A percentile compares a stretch with the other conserved stretches of the same genome.
Evolutionary conservation across 768 basidiomycete genomes (phyloP).

Genomic region (Fomitopsis pulvina): DNA sequence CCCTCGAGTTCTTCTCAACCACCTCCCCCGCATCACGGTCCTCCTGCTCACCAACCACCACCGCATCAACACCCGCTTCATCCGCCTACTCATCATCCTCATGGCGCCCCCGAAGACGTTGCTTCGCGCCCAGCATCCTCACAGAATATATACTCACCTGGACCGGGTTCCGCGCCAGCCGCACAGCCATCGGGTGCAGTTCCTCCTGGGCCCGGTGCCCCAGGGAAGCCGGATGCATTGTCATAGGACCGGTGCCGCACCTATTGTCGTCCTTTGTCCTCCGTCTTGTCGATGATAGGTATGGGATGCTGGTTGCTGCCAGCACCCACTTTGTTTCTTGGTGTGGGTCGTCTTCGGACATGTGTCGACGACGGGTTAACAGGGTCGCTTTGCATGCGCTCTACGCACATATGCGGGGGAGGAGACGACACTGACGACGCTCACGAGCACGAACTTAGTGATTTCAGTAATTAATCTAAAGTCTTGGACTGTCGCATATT

Average conservation of each 20-base stretch:
- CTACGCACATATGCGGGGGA: not conserved
- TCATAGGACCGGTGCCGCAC: conserved; percentile 12
- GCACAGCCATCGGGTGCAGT: conserved; percentile 13
- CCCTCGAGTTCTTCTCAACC: conserved; percentile 35
- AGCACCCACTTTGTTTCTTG: not conserved
- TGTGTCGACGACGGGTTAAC: not conserved
- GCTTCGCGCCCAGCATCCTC: conserved; percentile 56
- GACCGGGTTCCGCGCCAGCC: conserved; percentile 14
- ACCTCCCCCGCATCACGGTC: conserved; percentile 25
- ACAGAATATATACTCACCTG: conserved; percentile 48
- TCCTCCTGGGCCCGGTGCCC: conserved; percentile 16
- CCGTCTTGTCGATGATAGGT: not conserved
- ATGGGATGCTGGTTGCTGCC: not conserved
- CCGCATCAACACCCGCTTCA: conserved; percentile 30
- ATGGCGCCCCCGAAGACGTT: conserved; percentile 28
- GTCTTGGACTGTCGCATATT: conserved; percentile 1
- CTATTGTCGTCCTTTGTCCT: conserved; percentile 8
- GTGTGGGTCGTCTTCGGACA: not conserved
- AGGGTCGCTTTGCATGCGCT: not conserved
- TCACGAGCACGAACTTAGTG: not conserved
- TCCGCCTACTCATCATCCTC: conserved; percentile 28
- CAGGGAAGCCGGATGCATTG: conserved; percentile 18
- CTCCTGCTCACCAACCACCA: conserved; percentile 15
- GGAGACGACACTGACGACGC: conserved; percentile 2
- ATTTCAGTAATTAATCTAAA: not conserved